These are phyloP conservation scores for Vanderwaltozyma tropicalis DNA, from an alignment of 805 yeast genomes.

Conservation along the genomic window DNA sequence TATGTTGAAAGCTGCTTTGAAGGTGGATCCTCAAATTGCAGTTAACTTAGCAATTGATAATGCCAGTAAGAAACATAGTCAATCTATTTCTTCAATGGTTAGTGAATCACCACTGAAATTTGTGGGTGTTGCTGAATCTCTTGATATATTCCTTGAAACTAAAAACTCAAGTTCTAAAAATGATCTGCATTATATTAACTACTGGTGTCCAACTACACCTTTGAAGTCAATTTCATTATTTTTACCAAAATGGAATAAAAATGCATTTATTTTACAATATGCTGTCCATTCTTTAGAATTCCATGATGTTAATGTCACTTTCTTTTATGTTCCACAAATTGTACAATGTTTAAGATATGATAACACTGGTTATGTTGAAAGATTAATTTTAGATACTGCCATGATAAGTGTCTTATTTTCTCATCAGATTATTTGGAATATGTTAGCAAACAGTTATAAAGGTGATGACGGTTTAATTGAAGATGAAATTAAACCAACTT, in stretches of 20 bases:
- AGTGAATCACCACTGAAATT: slow-evolving; percentile 43
- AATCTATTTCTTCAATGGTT: slow-evolving; percentile 37
- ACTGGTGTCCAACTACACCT: slow-evolving; percentile 74
- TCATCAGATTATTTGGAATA: slow-evolving; percentile 97
- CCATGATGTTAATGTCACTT: slow-evolving; percentile 78
- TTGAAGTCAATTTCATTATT: slow-evolving; percentile 77
- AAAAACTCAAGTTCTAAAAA: slow-evolving; percentile 3
- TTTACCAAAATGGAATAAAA: slow-evolving; percentile 57
- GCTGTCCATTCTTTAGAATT: slow-evolving; percentile 82
- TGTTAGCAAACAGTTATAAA: slow-evolving; percentile 83
- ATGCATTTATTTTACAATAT: slow-evolving; percentile 68
- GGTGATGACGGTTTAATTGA: slow-evolving; percentile 80
- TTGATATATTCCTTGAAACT: slow-evolving; percentile 11
- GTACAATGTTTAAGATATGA: slow-evolving; percentile 88
- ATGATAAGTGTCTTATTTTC: slow-evolving; percentile 84
- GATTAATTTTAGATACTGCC: slow-evolving; percentile 86
- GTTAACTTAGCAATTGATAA: slow-evolving; percentile 56
- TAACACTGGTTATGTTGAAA: slow-evolving; percentile 70
- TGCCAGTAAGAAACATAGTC: slow-evolving; percentile 17
- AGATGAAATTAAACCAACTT: slow-evolving; percentile 69
- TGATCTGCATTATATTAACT: slow-evolving; percentile 33
- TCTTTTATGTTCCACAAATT: slow-evolving; percentile 96
- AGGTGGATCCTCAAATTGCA: slow-evolving; percentile 62
- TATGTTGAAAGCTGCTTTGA: slow-evolving; percentile 48
- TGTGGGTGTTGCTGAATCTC: slow-evolving; percentile 17